Conservation (phyloP, 1,139 yeast genomes). For the Meyerozyma smithsonii region DNA sequence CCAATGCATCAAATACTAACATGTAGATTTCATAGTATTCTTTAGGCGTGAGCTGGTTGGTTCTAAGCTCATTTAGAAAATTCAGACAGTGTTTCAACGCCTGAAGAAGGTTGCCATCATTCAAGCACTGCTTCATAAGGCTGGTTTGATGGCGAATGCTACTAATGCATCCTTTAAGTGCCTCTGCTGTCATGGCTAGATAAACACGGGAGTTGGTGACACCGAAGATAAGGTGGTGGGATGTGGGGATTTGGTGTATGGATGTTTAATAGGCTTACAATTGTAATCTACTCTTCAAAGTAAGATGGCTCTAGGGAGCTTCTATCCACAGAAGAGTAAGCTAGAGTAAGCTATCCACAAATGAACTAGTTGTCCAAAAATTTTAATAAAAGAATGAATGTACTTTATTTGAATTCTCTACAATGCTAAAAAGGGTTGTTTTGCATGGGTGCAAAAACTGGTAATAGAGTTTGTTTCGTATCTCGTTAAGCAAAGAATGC, state of each 20-base stretch:
- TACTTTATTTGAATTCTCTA: neutral
- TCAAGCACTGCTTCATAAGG: slow-evolving; percentile 74
- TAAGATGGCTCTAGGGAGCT: no score
- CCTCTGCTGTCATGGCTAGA: neutral
- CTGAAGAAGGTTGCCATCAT: slow-evolving; percentile 70
- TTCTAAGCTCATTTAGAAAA: slow-evolving; percentile 76
- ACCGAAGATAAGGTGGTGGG: neutral
- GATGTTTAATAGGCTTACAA: neutral
- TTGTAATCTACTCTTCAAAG: no score
- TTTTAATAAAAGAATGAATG: no score
- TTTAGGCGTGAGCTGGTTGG: slow-evolving; percentile 75
- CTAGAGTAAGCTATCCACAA: no score
- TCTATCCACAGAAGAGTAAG: no score
- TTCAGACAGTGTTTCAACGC: slow-evolving; percentile 86
- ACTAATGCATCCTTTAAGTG: slow-evolving; percentile 39
- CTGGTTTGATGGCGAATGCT: slow-evolving; percentile 67
- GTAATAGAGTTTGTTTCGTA: neutral
- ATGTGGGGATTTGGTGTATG: neutral
- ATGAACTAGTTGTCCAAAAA: no score
- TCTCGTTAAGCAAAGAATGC: slow-evolving; percentile 11
- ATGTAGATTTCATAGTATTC: slow-evolving; percentile 92
- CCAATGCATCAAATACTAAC: slow-evolving; percentile 78
- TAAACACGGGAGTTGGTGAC: neutral
- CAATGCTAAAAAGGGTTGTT: no score
- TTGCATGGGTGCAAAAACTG: neutral